Conservation (phyloP, 2,329 filamentous ascomycete genomes). For the Ascochyta pisi region DNA sequence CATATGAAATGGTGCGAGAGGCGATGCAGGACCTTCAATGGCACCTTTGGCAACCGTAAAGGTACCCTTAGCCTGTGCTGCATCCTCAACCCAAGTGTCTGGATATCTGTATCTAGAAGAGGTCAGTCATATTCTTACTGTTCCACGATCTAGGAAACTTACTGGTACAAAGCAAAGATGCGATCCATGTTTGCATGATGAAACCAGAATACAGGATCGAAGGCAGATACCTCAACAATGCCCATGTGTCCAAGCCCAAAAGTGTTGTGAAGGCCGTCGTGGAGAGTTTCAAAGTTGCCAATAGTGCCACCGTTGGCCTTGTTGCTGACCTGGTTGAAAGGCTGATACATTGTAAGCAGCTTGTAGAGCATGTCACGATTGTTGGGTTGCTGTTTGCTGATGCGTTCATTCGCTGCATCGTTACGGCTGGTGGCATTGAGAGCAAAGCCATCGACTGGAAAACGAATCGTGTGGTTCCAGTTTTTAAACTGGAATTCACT, state of each 20-base stretch:
- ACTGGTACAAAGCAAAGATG: slow-evolving; percentile 21
- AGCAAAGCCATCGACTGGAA: slow-evolving; percentile 32
- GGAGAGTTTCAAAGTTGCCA: slow-evolving; percentile 42
- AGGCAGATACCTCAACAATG: slow-evolving; percentile 40
- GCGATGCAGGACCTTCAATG: slow-evolving; percentile 28
- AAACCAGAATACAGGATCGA: slow-evolving; percentile 44
- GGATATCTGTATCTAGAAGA: slow-evolving; percentile 40
- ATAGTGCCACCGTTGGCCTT: slow-evolving; percentile 42
- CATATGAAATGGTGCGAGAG: slow-evolving; percentile 42
- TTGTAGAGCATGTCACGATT: slow-evolving; percentile 44
- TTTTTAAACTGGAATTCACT: slow-evolving; percentile 41
- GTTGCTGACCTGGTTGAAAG: slow-evolving; percentile 42
- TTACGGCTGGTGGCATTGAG: slow-evolving; percentile 38
- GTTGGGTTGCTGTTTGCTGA: slow-evolving; percentile 37
- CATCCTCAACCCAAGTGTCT: slow-evolving; percentile 41
- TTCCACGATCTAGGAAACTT: background rate
- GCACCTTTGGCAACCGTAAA: slow-evolving; percentile 30
- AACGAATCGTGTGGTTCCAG: slow-evolving; percentile 43
- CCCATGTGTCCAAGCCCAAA: slow-evolving; percentile 54
- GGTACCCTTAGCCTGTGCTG: slow-evolving; percentile 31
- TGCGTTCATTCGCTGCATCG: slow-evolving; percentile 33
- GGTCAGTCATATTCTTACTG: background rate
- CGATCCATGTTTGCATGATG: slow-evolving; percentile 31
- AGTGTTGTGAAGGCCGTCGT: slow-evolving; percentile 40
- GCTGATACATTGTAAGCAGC: slow-evolving; percentile 40